Evolutionary conservation across 2,329 filamentous ascomycete genomes (phyloP), one percentile per base, ranked within the genome.

Genomic region (Aspergillus cejpii): DNA sequence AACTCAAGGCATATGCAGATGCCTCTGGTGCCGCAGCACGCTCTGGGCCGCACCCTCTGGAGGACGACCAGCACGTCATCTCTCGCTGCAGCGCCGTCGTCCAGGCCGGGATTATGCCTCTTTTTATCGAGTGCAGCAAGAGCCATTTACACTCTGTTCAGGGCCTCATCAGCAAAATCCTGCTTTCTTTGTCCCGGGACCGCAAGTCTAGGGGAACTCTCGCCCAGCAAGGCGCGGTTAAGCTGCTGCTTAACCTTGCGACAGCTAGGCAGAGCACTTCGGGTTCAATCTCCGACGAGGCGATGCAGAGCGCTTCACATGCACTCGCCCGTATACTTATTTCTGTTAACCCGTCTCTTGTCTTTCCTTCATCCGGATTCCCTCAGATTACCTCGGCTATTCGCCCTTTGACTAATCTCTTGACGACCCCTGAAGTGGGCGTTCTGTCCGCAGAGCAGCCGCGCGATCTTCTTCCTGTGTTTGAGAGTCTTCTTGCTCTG

Each of bases 1-100:
- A 98, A 63, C 77, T 98, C 36, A 96, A 94, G 71, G 87, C 89
- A 2, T 98, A 97, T 58, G 92, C 92, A 11, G 87, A 94, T 61
- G 85, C 88, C 0, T 82, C 83, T 60, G 84, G 87, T 0, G 80
- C 81, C 4, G 89, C 87, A 58, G 78, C 79, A 49, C 62, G 77
- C n/a, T 66, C 71, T 1, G 62, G 65, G 15, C 63, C 74, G 0
- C 80, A 90, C 59, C 79, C 80, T 6, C 73, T 94, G 0, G 83
- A 92, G 45, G 80, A 89, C 49, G 83, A 94, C 45, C 74, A 83
- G 2, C 81, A 86, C 53, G 89, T 94, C 26, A 74, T 79, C 12
- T 76, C 77, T 48, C 81, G 92, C 19, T 96, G 91, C 65, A 81
- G 79, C 60, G 78, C 77, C 8, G 76, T 96, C 10, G 85, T 97